Conservation (phyloP, 2,329 filamentous ascomycete genomes). For the Pseudogymnoascus sp. region DNA sequence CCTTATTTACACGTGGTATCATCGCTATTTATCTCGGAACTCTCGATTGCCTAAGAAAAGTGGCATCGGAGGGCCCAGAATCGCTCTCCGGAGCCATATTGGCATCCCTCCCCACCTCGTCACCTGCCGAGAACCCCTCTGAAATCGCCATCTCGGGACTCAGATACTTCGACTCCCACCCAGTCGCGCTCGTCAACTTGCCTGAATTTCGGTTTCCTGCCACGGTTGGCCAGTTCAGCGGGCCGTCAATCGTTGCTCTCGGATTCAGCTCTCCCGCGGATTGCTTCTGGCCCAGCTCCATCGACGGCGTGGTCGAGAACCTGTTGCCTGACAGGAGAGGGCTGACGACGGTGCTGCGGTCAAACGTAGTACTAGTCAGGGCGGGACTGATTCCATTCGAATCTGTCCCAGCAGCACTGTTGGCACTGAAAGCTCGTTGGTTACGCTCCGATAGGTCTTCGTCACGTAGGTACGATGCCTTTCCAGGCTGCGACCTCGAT, state of each 20-base stretch:
- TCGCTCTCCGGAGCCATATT: background rate
- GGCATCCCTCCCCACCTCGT: background rate
- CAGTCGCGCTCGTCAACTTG: background rate
- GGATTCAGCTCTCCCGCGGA: background rate
- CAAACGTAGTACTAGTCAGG: background rate
- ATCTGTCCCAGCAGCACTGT: background rate
- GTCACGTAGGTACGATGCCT: background rate
- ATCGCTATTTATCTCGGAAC: background rate
- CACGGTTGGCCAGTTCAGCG: conserved; percentile 7
- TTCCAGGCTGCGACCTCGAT: background rate
- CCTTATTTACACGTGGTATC: background rate
- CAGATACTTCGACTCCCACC: conserved; percentile 3
- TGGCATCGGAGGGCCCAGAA: background rate
- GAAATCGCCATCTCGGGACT: conserved; percentile 1
- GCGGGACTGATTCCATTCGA: background rate
- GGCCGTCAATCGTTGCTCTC: conserved; percentile 5
- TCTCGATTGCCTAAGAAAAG: background rate
- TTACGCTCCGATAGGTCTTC: background rate
- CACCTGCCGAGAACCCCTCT: background rate
- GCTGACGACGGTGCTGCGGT: background rate
- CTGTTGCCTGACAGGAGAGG: background rate
- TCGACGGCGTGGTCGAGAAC: background rate
- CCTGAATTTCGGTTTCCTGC: background rate
- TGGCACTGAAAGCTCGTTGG: background rate
- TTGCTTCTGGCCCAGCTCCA: background rate